Conservation (phyloP, 306 rosid species). For the Macrotyloma uniflorum region DNA sequence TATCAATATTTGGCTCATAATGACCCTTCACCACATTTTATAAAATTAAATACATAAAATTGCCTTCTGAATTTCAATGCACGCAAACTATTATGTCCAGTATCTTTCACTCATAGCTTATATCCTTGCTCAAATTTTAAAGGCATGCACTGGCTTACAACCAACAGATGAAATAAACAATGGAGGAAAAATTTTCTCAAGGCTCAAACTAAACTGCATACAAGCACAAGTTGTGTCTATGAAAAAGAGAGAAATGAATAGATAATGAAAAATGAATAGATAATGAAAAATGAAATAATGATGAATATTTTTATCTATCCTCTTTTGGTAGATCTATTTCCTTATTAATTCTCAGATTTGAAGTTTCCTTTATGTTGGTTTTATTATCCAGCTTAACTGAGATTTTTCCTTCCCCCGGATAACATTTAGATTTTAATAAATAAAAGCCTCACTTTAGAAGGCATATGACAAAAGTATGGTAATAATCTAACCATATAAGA, state of each 20-base stretch:
- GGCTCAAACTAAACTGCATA: not conserved
- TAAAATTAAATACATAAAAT: not conserved
- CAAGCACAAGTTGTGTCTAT: not conserved
- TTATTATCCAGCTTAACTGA: not conserved
- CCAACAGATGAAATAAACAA: not conserved
- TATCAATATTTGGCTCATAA: not conserved
- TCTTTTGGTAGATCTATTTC: not conserved
- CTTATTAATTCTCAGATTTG: not conserved
- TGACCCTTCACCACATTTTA: not conserved
- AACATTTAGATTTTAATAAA: not conserved
- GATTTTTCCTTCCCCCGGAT: too few relatives aligned
- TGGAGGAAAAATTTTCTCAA: not conserved
- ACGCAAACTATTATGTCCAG: not conserved
- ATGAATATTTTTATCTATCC: not conserved
- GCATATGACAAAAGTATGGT: not conserved
- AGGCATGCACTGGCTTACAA: not conserved
- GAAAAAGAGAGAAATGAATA: not conserved
- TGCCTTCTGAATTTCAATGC: not conserved
- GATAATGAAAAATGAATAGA: not conserved
- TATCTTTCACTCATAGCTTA: not conserved
- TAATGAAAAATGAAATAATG: not conserved
- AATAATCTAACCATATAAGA: not conserved
- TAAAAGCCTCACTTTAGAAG: not conserved
- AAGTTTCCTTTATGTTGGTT: not conserved
- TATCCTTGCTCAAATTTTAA: conserved; percentile 19